Evolutionary conservation across 257 asterid species (phyloP), one percentile per base, ranked within the genome.

Genomic region (Cinchona pubescens): DNA sequence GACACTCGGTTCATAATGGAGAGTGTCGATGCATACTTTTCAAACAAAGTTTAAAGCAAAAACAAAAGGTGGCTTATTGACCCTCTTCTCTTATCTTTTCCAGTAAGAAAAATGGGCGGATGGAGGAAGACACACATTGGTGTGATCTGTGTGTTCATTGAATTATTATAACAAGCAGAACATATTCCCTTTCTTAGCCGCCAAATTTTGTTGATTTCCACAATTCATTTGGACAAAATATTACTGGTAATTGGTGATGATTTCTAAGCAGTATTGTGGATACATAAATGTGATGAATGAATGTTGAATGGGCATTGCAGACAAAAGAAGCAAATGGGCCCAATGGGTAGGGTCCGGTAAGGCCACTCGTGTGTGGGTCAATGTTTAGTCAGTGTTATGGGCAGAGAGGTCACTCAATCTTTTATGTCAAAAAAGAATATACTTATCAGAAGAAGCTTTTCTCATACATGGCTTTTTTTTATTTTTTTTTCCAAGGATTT

Each of bases 1-100:
- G n/a, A n/a, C n/a, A n/a, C n/a, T n/a, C n/a, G n/a, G n/a, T n/a
- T n/a, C n/a, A n/a, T n/a, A n/a, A n/a, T n/a, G n/a, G n/a, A n/a
- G n/a, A n/a, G n/a, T n/a, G n/a, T n/a, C n/a, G n/a, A n/a, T 35
- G 83, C 76, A 23, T 74, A 83, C 88, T 86, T 88, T 87, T 77
- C 72, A 6, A 40, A 78, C 73, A 87, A 87, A 86, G 88, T 80
- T 78, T 76, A 81, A 67, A 43, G 73, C 73, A 74, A 72, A 71
- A 83, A 65, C 49, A 81, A 80, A 12, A 64, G 29, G 45, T 58
- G 35, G 29, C 25, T 14, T 32, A n/a, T 18, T 62, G 67, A 40
- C 51, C 51, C 71, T 65, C 48, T 60, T 25, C 62, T 43, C 23
- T 16, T 1, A 35, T 13, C 53, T 77, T 61, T 38, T 73, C 11